Percentiles rank a stretch among this genome's conserved stretches.
These are phyloP conservation scores for Hypoxylon sp. DNA, from an alignment of 2,329 filamentous ascomycete species.

Conservation along the genomic window DNA sequence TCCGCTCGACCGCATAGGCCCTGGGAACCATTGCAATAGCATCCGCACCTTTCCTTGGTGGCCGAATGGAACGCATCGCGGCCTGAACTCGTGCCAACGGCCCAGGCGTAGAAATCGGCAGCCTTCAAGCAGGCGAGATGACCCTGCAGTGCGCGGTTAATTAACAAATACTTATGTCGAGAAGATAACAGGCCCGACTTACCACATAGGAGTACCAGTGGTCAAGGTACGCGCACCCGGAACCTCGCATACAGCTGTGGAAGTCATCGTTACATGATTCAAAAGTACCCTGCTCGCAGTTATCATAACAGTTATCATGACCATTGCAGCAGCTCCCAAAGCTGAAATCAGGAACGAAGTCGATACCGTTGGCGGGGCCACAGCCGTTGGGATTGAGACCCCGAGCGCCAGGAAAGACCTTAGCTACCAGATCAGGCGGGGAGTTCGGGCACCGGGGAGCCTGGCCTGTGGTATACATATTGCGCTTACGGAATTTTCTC, in stretches of 20 bases:
- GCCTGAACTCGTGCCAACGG: neutral
- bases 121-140: slow-evolving; percentile 5
- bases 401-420: slow-evolving; percentile 8
- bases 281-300: neutral
- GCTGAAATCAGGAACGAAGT: slow-evolving; percentile 6
- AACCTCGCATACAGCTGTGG: slow-evolving; percentile 4
- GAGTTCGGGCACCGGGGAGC: slow-evolving; percentile 4
- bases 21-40: slow-evolving; percentile 1
- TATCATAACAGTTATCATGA: slow-evolving; percentile 13
- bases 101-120: slow-evolving; percentile 13
- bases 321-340: slow-evolving; percentile 12
- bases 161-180: neutral
- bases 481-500: neutral
- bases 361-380: neutral
- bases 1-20: slow-evolving; percentile 15
- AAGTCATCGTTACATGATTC: slow-evolving; percentile 16
- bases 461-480: slow-evolving; percentile 2
- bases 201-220: slow-evolving; percentile 12
- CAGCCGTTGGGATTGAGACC: slow-evolving; percentile 6
- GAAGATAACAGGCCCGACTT: neutral
- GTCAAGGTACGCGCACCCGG: neutral
- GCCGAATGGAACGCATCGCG: neutral
- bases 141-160: neutral
- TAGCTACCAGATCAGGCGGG: slow-evolving; percentile 8
- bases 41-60: slow-evolving; percentile 10